Evolutionary conservation across 257 asterid genomes (phyloP).

Genomic region (Solanum sitiens): DNA sequence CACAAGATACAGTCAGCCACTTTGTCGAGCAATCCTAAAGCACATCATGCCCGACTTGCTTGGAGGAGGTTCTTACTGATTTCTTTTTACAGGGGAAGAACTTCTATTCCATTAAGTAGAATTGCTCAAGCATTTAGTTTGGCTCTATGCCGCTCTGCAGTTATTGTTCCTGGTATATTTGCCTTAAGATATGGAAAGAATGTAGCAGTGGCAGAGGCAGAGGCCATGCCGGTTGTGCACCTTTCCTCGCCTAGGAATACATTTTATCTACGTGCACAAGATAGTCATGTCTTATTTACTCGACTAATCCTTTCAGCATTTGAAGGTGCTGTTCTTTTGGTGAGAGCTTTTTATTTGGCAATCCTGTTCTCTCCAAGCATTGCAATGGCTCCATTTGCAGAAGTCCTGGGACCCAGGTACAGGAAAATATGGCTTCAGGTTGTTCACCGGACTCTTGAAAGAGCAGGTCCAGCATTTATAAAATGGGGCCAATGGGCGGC

Average conservation of each 20-base stretch:
- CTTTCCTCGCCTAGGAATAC: constrained; percentile 29
- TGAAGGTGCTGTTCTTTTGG: constrained; percentile 49
- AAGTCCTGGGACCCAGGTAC: constrained; percentile 57
- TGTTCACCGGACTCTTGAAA: constrained; percentile 72
- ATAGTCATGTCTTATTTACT: constrained; percentile 42
- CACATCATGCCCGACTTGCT: constrained; percentile 41
- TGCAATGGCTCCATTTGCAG: constrained; percentile 89
- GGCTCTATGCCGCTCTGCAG: constrained; percentile 52
- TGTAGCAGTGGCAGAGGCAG: constrained; percentile 46
- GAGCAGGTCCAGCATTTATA: constrained; percentile 96
- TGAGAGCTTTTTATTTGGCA: constrained; percentile 56
- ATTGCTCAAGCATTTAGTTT: constrained; percentile 80
- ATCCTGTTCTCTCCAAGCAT: constrained; percentile 76
- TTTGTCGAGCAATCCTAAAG: constrained; percentile 28
- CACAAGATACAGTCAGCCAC: constrained; percentile 24
- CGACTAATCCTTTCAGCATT: constrained; percentile 28
- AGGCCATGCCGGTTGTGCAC: constrained; percentile 26
- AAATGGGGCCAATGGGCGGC: constrained; percentile 99
- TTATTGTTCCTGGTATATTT: constrained; percentile 57
- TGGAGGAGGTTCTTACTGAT: constrained; percentile 46
- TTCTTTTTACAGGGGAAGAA: constrained; percentile 12
- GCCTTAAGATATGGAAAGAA: constrained; percentile 49
- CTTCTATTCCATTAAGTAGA: constrained; percentile 32
- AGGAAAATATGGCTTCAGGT: constrained; percentile 78
- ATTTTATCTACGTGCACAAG: constrained; percentile 51